Base-by-base conservation (phyloP, 306 rosid species). In the Gastrolobium villosum region DNA sequence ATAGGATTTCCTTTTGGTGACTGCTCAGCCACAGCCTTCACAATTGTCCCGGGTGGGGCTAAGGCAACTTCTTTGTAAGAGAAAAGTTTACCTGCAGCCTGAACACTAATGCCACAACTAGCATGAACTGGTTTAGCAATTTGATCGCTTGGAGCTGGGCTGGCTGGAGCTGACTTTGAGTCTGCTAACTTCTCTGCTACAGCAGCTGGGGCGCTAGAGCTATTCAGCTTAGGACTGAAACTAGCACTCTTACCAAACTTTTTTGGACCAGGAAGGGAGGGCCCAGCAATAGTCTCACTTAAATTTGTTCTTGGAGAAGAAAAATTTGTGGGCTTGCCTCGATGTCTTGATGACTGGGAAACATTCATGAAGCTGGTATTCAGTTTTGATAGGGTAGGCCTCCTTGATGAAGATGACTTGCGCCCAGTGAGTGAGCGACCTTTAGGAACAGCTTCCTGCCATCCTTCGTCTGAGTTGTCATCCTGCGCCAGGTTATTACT, bases 371-470 rank as follows among this genome's bases (percentile, higher is more conserved):
- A 95, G 84, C 91, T 92, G 2, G 97, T 91, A 72, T 92, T 91
- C 52, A 95, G 62, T 88, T 95, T 95, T 79, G 93, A 93, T 30
- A 95, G 86, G 86, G 92, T 95, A 53, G 98, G 97, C 79, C 99
- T 89, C 88, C 87, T 89, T 8, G 98, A 88, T 44, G 94, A 85
- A 68, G 90, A 79, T 49, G 93, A 76, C 87, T 95, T 95, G 77
- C 96, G 94, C 59, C 89, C 89, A n/a, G 85, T 63, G 48, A 80
- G 84, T 57, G 95, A 91, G 44, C 98, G 97, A 26, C 97, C 87
- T 81, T 92, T 95, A 28, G 99, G 96, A 81, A 91, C 92, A 62
- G 99, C 99, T 82, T 95, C 99, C 84, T 92, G 99, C 99, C 99
- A 95, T 80, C 98, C 99, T 89, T 85, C 98, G 81, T 88, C 96